These are phyloP conservation scores for Gymnopus androsaceus DNA, from an alignment of 1,284 basidiomycete genomes.

Conservation along the genomic window DNA sequence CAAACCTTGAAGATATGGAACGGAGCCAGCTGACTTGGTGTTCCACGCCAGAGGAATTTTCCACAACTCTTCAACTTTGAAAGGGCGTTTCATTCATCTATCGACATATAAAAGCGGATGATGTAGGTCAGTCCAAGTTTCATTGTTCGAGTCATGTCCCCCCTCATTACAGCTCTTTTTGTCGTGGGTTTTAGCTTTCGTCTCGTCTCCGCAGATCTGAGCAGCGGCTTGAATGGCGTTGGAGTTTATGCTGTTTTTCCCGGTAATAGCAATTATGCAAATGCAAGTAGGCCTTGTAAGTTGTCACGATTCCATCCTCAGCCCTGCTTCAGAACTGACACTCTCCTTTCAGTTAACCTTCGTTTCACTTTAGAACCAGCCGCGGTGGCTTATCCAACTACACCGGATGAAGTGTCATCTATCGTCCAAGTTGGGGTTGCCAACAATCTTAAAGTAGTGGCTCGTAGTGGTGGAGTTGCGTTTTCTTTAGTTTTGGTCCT, in stretches of 20 bases:
- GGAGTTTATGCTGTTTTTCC: slow-evolving; percentile 20
- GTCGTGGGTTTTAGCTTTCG: background rate
- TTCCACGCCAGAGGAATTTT: too few relatives aligned
- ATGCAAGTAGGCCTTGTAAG: slow-evolving; percentile 34
- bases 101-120: too few relatives aligned
- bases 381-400: slow-evolving; percentile 38
- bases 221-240: slow-evolving; percentile 1
- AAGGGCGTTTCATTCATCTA: too few relatives aligned
- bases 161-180: background rate
- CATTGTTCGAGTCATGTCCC: too few relatives aligned
- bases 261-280: slow-evolving; percentile 15
- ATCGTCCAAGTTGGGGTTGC: slow-evolving; percentile 40
- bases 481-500: too few relatives aligned
- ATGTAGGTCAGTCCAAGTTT: too few relatives aligned
- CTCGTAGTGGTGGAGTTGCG: slow-evolving; percentile 44
- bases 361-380: slow-evolving; percentile 39
- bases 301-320: background rate
- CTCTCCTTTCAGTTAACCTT: slow-evolving; percentile 32
- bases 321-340: background rate
- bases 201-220: background rate
- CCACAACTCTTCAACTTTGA: too few relatives aligned
- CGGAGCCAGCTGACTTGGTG: too few relatives aligned
- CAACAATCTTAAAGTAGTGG: slow-evolving; percentile 36
- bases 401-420: slow-evolving; percentile 43
- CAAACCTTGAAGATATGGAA: too few relatives aligned